A percentile compares a stretch with the other conserved stretches of the same genome.
phyloP scores from a whole-genome alignment of 2,329 filamentous ascomycete species.

The Orbilia brochopaga region DNA sequence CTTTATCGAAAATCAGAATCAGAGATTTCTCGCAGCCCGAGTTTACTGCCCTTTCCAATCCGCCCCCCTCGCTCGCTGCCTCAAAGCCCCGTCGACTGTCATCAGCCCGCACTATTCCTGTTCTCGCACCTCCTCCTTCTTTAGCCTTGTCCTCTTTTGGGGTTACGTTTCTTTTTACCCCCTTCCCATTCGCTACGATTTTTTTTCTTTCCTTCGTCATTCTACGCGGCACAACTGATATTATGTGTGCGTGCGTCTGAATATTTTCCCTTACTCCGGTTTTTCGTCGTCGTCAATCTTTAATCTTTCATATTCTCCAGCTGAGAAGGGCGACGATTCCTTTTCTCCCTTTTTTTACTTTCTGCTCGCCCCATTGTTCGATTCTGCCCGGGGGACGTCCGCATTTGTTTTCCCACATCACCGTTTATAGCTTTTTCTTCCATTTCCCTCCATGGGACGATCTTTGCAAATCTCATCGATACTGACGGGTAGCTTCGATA shows the following conservation, averaged over 20 bases:
- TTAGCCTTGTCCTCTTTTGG: constrained; percentile 46
- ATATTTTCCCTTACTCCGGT: constrained; percentile 24
- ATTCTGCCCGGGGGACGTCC: constrained; percentile 37
- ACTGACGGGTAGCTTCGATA: constrained; percentile 51
- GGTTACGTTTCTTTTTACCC: constrained; percentile 8
- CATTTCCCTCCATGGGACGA: neutral
- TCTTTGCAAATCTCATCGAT: constrained; percentile 35
- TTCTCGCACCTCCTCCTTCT: constrained; percentile 45
- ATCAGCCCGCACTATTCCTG: constrained; percentile 28
- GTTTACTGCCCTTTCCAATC: constrained; percentile 5
- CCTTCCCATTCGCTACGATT: constrained; percentile 15
- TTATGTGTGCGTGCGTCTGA: constrained; percentile 30
- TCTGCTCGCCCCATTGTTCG: constrained; percentile 42
- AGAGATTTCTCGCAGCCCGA: constrained; percentile 7
- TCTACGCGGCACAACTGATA: constrained; percentile 31
- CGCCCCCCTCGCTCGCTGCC: neutral
- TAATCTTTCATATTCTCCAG: constrained; percentile 34
- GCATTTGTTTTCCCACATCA: constrained; percentile 52
- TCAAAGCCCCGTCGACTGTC: constrained; percentile 9
- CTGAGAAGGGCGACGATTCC: constrained; percentile 9
- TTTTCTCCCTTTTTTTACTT: constrained; percentile 13
- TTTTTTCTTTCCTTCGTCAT: constrained; percentile 33
- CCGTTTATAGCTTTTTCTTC: constrained; percentile 30
- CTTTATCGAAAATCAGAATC: constrained; percentile 5
- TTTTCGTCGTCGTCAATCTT: constrained; percentile 46